phyloP scores from a whole-genome alignment of 164 flowering plant genomes.

The Piper longum region DNA sequence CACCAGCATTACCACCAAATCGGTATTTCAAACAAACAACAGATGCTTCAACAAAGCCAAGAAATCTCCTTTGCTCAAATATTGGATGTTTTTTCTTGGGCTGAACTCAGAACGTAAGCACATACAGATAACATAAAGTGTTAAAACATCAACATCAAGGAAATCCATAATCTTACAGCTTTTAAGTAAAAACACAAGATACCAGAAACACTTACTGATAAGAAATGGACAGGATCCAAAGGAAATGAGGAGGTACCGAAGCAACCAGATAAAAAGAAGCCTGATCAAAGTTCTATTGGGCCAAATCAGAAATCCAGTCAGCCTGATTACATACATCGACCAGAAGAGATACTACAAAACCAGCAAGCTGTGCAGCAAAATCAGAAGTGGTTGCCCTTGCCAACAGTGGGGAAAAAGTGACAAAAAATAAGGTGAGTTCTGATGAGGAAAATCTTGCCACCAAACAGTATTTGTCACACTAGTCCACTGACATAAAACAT shows the following conservation, averaged over 20 bases:
- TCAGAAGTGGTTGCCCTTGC: conserved; percentile 30
- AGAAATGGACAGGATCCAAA: conserved; percentile 14
- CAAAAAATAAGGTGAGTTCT: conserved; percentile 31
- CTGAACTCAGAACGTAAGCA: conserved; percentile 8
- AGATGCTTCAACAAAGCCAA: conserved; percentile 64
- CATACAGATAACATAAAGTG: background rate
- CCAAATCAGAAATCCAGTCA: conserved; percentile 56
- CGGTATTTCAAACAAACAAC: conserved; percentile 79
- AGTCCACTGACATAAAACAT: conserved; percentile 51
- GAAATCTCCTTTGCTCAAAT: conserved; percentile 18
- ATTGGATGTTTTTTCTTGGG: conserved; percentile 6
- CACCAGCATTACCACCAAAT: conserved; percentile 45
- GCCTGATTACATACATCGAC: conserved; percentile 67
- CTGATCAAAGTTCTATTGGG: conserved; percentile 57
- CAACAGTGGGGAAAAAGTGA: conserved; percentile 38
- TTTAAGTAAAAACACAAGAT: background rate
- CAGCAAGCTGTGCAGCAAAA: conserved; percentile 84
- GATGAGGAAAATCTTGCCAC: conserved; percentile 95
- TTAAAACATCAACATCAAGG: background rate
- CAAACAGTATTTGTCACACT: conserved; percentile 77
- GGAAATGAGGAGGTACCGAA: conserved; percentile 42
- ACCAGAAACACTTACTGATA: conserved; percentile 25
- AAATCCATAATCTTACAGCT: background rate
- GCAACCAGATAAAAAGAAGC: conserved; percentile 63
- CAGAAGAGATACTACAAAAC: conserved; percentile 64